Conservation (phyloP, 352 stramenopile species). For the Phytopythium chamaehyphon region DNA sequence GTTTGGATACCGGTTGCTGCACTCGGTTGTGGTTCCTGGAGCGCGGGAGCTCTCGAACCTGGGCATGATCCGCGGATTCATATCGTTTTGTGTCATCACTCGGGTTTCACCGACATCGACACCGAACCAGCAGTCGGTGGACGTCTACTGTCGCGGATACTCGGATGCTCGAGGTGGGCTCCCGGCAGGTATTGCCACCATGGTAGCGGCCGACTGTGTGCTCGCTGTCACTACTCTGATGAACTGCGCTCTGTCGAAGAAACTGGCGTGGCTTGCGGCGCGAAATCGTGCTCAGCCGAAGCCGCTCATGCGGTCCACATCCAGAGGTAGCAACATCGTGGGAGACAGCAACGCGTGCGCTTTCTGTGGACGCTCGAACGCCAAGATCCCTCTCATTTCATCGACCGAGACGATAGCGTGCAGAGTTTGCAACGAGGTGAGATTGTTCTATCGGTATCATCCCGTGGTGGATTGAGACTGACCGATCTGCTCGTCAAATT, state of each 20-base stretch:
- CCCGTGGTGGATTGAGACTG: too few relatives aligned
- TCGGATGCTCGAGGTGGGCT: constrained; percentile 8
- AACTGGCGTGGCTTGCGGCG: constrained; percentile 15
- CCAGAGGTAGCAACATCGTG: not conserved
- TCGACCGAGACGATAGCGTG: not conserved
- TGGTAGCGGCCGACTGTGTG: constrained; percentile 7
- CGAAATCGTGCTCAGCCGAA: constrained; percentile 5
- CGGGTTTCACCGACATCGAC: not conserved
- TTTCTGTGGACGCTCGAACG: not conserved
- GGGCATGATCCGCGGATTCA: constrained; percentile 6
- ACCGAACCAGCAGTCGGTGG: not conserved
- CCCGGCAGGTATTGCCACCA: constrained; percentile 4
- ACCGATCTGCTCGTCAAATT: not conserved
- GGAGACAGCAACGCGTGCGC: not conserved
- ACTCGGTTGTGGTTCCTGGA: constrained; percentile 5
- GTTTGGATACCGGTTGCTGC: constrained; percentile 3
- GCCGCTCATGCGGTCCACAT: constrained; percentile 4
- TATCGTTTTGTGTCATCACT: constrained; percentile 7
- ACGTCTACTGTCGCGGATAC: constrained; percentile 10
- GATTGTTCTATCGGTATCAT: too few relatives aligned
- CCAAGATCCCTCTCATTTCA: constrained; percentile 3
- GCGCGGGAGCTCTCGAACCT: constrained; percentile 5
- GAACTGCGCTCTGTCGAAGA: constrained; percentile 14
- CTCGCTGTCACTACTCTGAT: constrained; percentile 9
- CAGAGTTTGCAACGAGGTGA: constrained; percentile 6